A percentile compares a stretch with the other conserved stretches of the same genome.
phyloP scores from a whole-genome alignment of 345 rosid genomes.

The Aurinia saxatilis region DNA sequence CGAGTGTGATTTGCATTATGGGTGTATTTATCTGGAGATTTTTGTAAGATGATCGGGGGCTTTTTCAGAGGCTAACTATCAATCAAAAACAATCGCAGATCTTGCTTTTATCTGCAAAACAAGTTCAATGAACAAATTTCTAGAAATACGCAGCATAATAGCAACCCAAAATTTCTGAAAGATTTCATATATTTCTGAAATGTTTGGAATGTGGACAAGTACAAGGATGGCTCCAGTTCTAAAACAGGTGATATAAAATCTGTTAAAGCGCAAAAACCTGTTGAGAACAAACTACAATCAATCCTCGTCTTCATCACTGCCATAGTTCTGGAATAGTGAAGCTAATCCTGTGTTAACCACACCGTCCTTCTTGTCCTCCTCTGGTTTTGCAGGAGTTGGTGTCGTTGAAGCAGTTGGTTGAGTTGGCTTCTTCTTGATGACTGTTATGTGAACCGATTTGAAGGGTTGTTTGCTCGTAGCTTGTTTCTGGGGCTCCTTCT shows the following conservation, averaged over 20 bases:
- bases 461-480: slow-evolving; percentile 30
- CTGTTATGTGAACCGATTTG: slow-evolving; percentile 36
- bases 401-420: slow-evolving; percentile 6
- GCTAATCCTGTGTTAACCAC: slow-evolving; percentile 30
- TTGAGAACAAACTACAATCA: neutral
- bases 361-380: slow-evolving; percentile 30
- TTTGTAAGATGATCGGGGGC: neutral
- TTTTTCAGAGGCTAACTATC: slow-evolving; percentile 13
- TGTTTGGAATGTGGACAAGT: neutral
- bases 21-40: slow-evolving; percentile 15
- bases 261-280: neutral
- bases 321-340: slow-evolving; percentile 59
- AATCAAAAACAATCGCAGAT: slow-evolving; percentile 3
- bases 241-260: slow-evolving; percentile 6
- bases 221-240: neutral
- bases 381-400: slow-evolving; percentile 20
- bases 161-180: neutral
- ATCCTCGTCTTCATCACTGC: slow-evolving; percentile 54
- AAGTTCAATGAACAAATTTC: too few relatives aligned
- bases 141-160: neutral
- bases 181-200: neutral
- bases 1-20: too few relatives aligned
- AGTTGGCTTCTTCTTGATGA: slow-evolving; percentile 51
- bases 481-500: slow-evolving; percentile 15
- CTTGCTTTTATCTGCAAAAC: neutral